Percentiles rank a stretch among this genome's conserved stretches.
phyloP scores from a whole-genome alignment of 2,329 filamentous ascomycete genomes.

The Cercospora berteroae region DNA sequence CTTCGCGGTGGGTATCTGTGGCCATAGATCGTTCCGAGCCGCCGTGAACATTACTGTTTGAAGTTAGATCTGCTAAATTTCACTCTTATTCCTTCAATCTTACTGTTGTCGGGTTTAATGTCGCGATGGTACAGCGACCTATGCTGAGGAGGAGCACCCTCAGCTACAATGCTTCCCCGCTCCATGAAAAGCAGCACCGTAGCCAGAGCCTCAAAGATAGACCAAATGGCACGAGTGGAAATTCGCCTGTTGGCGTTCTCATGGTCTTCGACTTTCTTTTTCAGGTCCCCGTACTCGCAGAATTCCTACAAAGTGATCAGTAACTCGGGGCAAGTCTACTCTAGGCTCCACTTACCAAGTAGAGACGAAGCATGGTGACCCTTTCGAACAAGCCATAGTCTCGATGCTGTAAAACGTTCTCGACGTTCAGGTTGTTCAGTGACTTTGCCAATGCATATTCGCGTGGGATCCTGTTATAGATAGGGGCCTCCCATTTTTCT shows the following conservation, averaged over 20 bases:
- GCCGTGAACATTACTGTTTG: background rate
- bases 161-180: background rate
- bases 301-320: background rate
- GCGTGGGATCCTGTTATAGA: background rate
- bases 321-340: background rate
- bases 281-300: background rate
- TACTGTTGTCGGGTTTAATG: conserved; percentile 10
- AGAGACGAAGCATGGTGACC: background rate
- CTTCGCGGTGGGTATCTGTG: background rate
- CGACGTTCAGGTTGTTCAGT: background rate
- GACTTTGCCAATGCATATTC: background rate
- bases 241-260: background rate
- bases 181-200: conserved; percentile 6
- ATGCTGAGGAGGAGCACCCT: background rate
- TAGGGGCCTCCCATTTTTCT: background rate
- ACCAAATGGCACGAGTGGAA: background rate
- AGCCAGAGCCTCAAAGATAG: background rate
- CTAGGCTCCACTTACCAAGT: background rate
- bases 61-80: background rate
- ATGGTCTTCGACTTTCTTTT: background rate
- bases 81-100: background rate
- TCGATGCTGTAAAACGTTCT: background rate
- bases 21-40: background rate
- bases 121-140: conserved; percentile 2
- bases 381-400: background rate